Conservation (phyloP, 2,329 filamentous ascomycete genomes). For the Neopestalotiopsis sp. region DNA sequence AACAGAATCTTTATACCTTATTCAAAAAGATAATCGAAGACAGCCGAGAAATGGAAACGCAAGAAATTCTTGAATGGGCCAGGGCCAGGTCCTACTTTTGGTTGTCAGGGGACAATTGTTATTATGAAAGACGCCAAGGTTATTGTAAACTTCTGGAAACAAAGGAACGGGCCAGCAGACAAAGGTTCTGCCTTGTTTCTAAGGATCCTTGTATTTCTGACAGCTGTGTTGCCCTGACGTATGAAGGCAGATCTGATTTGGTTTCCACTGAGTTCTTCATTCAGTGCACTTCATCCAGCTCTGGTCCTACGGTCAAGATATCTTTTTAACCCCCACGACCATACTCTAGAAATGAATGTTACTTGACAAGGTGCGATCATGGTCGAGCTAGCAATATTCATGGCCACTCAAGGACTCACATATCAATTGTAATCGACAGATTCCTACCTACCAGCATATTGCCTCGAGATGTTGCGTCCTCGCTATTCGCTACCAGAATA, state of each 20-base stretch:
- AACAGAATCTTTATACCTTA: not conserved
- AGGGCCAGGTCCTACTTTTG: not conserved
- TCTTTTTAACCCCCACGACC: no score
- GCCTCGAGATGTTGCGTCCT: no score
- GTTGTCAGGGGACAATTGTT: not conserved
- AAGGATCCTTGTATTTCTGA: not conserved
- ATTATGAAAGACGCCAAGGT: not conserved
- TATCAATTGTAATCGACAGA: no score
- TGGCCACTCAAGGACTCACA: no score
- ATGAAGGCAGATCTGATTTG: not conserved
- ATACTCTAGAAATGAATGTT: no score
- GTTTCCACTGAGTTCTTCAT: no score
- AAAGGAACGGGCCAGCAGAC: not conserved
- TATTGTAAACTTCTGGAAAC: not conserved
- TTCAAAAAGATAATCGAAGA: not conserved
- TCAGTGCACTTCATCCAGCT: no score
- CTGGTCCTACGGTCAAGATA: no score
- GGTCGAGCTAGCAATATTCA: no score
- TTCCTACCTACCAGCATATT: no score
- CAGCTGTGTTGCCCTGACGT: not conserved
- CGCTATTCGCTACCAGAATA: no score
- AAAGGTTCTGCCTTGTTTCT: not conserved
- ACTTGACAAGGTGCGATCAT: no score
- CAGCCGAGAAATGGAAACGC: not conserved
- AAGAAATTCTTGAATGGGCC: not conserved